phyloP scores from a whole-genome alignment of 2,329 filamentous ascomycete genomes.

The Cercospora citrullina region DNA sequence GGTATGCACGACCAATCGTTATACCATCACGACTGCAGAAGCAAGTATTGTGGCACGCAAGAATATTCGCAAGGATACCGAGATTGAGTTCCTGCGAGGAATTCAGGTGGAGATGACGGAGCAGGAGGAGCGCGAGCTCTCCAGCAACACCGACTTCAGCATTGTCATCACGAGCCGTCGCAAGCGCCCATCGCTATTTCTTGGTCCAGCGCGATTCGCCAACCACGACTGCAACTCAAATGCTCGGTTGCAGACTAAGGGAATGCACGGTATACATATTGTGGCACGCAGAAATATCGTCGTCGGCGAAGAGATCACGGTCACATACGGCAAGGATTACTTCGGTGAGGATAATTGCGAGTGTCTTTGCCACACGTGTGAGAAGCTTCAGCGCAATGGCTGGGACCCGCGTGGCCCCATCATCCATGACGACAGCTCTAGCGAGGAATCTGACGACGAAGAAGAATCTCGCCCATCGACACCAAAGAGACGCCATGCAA shows the following conservation, averaged over 20 bases:
- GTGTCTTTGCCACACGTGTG: slow-evolving; percentile 87
- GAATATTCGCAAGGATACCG: slow-evolving; percentile 76
- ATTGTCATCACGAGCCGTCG: slow-evolving; percentile 92
- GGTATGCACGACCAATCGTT: slow-evolving; percentile 89
- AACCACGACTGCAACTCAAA: slow-evolving; percentile 97
- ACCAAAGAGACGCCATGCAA: slow-evolving; percentile 8
- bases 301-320: slow-evolving; percentile 90
- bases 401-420: slow-evolving; percentile 62
- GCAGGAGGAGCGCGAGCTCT: slow-evolving; percentile 82
- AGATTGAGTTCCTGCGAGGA: slow-evolving; percentile 85
- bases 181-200: slow-evolving; percentile 86
- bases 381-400: slow-evolving; percentile 72
- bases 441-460: slow-evolving; percentile 39
- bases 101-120: slow-evolving; percentile 91
- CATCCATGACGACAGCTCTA: slow-evolving; percentile 36
- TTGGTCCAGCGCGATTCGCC: slow-evolving; percentile 92
- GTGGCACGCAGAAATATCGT: slow-evolving; percentile 79
- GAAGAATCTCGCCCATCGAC: slow-evolving; percentile 31
- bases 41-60: slow-evolving; percentile 81
- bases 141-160: slow-evolving; percentile 90
- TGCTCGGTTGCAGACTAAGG: slow-evolving; percentile 79
- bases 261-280: slow-evolving; percentile 85
- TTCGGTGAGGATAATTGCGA: slow-evolving; percentile 95
- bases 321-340: slow-evolving; percentile 93
- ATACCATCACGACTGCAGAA: slow-evolving; percentile 87